Conservation (phyloP, 2,329 filamentous ascomycete species). For the Coniochaeta hoffmannii region DNA sequence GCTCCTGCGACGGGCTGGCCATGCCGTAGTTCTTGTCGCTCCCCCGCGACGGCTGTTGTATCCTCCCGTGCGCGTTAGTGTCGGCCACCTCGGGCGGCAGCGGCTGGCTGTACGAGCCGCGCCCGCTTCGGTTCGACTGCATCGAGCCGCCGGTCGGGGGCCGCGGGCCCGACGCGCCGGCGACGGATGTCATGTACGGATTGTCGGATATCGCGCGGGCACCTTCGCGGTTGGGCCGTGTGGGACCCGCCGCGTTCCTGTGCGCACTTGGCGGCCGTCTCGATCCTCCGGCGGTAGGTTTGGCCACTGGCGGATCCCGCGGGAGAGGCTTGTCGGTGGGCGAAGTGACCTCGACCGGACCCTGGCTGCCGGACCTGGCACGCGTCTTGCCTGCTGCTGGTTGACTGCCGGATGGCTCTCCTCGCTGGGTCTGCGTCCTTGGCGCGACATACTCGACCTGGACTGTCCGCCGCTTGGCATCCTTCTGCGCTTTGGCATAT, state of each 20-base stretch:
- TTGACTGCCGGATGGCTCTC: slow-evolving; percentile 30
- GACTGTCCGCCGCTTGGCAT: slow-evolving; percentile 87
- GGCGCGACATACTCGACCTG: slow-evolving; percentile 97
- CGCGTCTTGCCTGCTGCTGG: slow-evolving; percentile 36
- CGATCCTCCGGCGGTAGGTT: slow-evolving; percentile 28
- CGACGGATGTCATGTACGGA: slow-evolving; percentile 41
- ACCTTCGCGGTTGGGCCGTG: slow-evolving; percentile 40
- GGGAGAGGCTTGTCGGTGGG: slow-evolving; percentile 52
- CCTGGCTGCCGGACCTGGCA: slow-evolving; percentile 46
- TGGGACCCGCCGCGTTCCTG: slow-evolving; percentile 27
- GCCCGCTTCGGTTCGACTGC: slow-evolving; percentile 55
- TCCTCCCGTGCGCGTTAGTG: slow-evolving; percentile 82
- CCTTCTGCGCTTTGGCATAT: slow-evolving; percentile 60
- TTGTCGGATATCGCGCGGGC: slow-evolving; percentile 48
- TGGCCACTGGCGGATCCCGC: slow-evolving; percentile 43
- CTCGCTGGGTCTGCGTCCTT: slow-evolving; percentile 75
- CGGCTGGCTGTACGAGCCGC: slow-evolving; percentile 81
- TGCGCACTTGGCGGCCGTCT: slow-evolving; percentile 43
- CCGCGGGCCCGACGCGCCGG: slow-evolving; percentile 41
- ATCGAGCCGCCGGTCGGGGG: slow-evolving; percentile 80
- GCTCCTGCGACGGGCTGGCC: slow-evolving; percentile 57
- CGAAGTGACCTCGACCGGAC: slow-evolving; percentile 36
- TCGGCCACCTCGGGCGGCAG: slow-evolving; percentile 79
- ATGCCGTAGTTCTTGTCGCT: slow-evolving; percentile 61
- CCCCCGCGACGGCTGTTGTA: slow-evolving; percentile 67